These are phyloP conservation scores for Vigna nakashimae DNA, from an alignment of 306 rosid species.

Conservation along the genomic window DNA sequence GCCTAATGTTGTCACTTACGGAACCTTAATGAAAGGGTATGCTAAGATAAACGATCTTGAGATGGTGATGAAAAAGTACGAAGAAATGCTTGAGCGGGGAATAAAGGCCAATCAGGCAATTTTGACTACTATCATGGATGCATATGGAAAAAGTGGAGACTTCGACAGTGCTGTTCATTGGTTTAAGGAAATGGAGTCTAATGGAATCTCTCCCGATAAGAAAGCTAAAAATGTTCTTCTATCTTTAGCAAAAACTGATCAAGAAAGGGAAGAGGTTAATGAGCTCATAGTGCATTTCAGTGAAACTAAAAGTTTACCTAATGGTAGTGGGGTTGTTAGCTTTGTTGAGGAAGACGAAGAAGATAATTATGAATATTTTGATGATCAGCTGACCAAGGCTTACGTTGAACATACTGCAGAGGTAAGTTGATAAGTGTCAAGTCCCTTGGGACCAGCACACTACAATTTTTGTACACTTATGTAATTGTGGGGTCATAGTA, in stretches of 20 bases:
- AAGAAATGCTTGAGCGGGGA: constrained; percentile 74
- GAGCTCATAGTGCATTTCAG: constrained; percentile 56
- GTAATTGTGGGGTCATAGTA: constrained; percentile 35
- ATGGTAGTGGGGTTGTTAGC: constrained; percentile 38
- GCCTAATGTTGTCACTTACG: constrained; percentile 86
- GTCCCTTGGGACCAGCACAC: constrained; percentile 40
- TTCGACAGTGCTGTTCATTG: constrained; percentile 82
- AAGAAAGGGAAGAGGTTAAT: constrained; percentile 67
- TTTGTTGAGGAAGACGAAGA: constrained; percentile 45
- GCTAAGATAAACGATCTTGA: constrained; percentile 69
- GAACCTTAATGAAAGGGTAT: constrained; percentile 86
- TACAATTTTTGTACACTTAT: constrained; percentile 46
- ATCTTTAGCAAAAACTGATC: constrained; percentile 72
- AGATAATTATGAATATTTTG: constrained; percentile 48
- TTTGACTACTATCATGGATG: constrained; percentile 90
- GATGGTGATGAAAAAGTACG: constrained; percentile 73
- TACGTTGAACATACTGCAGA: constrained; percentile 32
- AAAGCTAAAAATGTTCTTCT: constrained; percentile 85
- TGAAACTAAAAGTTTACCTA: constrained; percentile 43
- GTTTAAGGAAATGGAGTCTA: constrained; percentile 84
- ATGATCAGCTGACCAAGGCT: constrained; percentile 42
- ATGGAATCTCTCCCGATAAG: constrained; percentile 74
- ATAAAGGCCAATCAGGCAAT: constrained; percentile 72
- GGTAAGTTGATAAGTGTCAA: constrained; percentile 41
- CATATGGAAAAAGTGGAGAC: constrained; percentile 77